phyloP scores from a whole-genome alignment of 169 alveolate genomes.

The Eimeria acervulina region DNA sequence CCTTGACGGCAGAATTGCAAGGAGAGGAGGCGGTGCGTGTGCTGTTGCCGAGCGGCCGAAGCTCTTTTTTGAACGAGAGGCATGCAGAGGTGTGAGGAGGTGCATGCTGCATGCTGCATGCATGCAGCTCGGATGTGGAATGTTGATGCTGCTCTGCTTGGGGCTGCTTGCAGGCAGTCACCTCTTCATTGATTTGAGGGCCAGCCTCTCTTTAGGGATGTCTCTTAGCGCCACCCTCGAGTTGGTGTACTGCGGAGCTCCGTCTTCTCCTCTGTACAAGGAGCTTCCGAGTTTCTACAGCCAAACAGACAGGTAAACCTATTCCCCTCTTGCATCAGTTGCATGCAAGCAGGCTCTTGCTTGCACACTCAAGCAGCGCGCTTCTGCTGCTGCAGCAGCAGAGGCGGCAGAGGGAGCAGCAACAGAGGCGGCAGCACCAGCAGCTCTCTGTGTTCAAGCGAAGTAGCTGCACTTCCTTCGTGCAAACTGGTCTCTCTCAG shows the following conservation, averaged over 20 bases:
- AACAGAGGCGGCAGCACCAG: no score
- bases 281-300: neutral
- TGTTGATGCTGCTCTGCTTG: neutral
- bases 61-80: no score
- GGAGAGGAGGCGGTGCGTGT: neutral
- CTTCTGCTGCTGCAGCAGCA: no score
- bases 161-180: constrained; percentile 1
- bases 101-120: no score
- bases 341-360: no score
- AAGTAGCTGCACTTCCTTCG: neutral
- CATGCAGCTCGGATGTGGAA: neutral
- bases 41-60: neutral
- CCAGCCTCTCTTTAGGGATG: constrained; percentile 72
- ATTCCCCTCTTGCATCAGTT: neutral
- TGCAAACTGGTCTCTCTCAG: neutral
- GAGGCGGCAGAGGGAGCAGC: no score
- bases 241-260: constrained; percentile 61
- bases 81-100: no score
- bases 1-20: neutral
- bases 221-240: neutral
- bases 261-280: constrained; percentile 30
- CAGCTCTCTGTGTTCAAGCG: neutral
- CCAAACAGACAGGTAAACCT: constrained; percentile 34
- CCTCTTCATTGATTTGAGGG: neutral
- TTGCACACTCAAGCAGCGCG: no score